A percentile compares a stretch with the other conserved stretches of the same genome.
Evolutionary conservation across 1,139 yeast species (phyloP).

Genomic region (Saccharomyces hybrid): DNA sequence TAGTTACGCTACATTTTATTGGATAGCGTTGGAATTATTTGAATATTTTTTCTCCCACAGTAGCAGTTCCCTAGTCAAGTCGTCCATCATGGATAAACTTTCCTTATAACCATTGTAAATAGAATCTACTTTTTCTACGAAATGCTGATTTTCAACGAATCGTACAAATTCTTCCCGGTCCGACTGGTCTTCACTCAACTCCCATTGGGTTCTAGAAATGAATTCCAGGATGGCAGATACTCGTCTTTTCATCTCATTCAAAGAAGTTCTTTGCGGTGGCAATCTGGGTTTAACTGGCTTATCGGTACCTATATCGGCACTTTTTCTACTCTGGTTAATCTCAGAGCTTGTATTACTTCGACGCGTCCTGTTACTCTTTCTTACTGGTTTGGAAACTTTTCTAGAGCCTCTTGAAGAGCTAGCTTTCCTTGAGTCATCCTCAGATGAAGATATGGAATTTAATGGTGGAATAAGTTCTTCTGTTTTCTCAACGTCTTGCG

Average conservation of each 20-base stretch:
- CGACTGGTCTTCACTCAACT: conserved; percentile 62
- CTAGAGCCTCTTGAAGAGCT: conserved; percentile 8
- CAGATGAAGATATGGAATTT: conserved; percentile 10
- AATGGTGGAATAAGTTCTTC: not conserved
- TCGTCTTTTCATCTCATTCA: conserved; percentile 78
- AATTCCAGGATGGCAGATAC: conserved; percentile 88
- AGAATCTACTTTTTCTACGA: conserved; percentile 31
- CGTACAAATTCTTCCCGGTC: conserved; percentile 45
- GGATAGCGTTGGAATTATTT: conserved; percentile 9
- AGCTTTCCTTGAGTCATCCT: conserved; percentile 10
- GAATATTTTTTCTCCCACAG: conserved; percentile 68
- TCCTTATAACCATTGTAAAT: conserved; percentile 47
- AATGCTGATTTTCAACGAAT: conserved; percentile 37
- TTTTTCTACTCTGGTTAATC: conserved; percentile 8
- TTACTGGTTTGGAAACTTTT: conserved; percentile 9
- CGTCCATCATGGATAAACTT: conserved; percentile 59
- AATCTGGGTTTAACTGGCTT: conserved; percentile 76
- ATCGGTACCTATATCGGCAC: conserved; percentile 36
- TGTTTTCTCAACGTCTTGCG: not conserved
- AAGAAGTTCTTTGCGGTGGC: conserved; percentile 66
- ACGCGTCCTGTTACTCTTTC: conserved; percentile 11
- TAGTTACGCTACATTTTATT: not conserved
- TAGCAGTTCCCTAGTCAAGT: conserved; percentile 57
- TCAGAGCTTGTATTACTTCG: conserved; percentile 17
- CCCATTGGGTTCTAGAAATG: conserved; percentile 76